These are phyloP conservation scores for Fusarium falciforme DNA, from an alignment of 2,329 filamentous ascomycete genomes.

Conservation along the genomic window DNA sequence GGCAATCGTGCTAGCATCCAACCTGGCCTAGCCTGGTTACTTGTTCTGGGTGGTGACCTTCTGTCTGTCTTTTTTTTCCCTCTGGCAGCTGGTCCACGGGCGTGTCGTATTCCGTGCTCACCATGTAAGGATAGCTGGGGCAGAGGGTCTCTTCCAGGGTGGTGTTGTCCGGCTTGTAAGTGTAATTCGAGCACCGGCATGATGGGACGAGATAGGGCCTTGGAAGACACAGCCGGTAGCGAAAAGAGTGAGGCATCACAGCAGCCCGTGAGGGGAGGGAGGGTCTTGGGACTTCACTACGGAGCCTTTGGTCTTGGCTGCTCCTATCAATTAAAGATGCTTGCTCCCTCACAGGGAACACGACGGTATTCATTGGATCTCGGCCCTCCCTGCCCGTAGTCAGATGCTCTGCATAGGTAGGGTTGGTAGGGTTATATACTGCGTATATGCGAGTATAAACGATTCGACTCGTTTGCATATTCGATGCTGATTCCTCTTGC, in stretches of 20 bases:
- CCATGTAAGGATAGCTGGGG: neutral
- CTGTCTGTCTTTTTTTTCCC: slow-evolving; percentile 4
- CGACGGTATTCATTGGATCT: neutral
- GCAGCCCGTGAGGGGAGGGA: neutral
- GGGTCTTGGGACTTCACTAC: neutral
- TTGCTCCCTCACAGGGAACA: neutral
- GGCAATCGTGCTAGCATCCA: slow-evolving; percentile 26
- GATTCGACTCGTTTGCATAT: slow-evolving; percentile 11
- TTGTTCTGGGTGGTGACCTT: slow-evolving; percentile 18
- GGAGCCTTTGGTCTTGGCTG: neutral
- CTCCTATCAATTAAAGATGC: slow-evolving; percentile 5
- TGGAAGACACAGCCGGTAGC: slow-evolving; percentile 11
- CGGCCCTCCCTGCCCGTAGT: neutral
- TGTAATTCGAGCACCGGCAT: neutral
- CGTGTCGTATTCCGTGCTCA: neutral
- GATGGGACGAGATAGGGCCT: neutral
- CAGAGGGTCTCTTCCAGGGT: neutral
- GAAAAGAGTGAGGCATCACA: slow-evolving; percentile 24
- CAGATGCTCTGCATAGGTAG: neutral
- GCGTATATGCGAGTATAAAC: neutral
- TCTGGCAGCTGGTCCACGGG: neutral
- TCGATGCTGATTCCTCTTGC: neutral
- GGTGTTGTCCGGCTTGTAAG: neutral
- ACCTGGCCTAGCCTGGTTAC: slow-evolving; percentile 28
- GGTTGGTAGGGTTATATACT: neutral